Conservation (phyloP, 1,284 basidiomycete genomes). For the Boletus sp. region DNA sequence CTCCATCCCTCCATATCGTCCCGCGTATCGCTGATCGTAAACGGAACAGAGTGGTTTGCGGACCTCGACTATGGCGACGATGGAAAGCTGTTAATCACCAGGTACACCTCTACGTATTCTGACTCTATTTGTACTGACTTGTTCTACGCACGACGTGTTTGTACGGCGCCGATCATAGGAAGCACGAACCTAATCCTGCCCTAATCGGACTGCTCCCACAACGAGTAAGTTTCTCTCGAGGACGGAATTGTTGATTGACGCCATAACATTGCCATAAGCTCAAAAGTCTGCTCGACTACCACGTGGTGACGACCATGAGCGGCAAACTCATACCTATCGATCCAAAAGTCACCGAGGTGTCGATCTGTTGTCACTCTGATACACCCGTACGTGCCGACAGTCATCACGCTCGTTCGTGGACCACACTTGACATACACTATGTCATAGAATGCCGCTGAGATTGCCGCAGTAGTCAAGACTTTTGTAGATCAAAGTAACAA, state of each 20-base stretch:
- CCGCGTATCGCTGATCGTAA: background rate
- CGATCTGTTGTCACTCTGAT: conserved; percentile 64
- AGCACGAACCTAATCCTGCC: conserved; percentile 50
- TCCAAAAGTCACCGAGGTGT: conserved; percentile 44
- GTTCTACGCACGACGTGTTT: background rate
- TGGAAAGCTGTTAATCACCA: conserved; percentile 54
- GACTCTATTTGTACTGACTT: background rate
- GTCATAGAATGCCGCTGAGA: conserved; percentile 49
- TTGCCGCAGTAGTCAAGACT: conserved; percentile 45
- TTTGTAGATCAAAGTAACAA: conserved; percentile 50
- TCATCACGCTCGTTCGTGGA: background rate
- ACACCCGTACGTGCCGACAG: conserved; percentile 47
- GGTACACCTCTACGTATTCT: conserved; percentile 33
- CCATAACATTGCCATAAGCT: conserved; percentile 35
- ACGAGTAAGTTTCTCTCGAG: conserved; percentile 36
- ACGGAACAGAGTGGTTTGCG: conserved; percentile 55
- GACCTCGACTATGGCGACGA: conserved; percentile 54
- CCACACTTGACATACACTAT: background rate
- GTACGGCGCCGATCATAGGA: conserved; percentile 32
- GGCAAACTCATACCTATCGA: conserved; percentile 43
- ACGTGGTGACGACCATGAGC: conserved; percentile 45
- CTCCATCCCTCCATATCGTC: background rate
- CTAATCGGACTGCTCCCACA: conserved; percentile 40
- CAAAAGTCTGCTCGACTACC: conserved; percentile 38
- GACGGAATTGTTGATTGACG: background rate